Conservation (phyloP, 176 grass and related monocot species). For the Oryza glaberrima region DNA sequence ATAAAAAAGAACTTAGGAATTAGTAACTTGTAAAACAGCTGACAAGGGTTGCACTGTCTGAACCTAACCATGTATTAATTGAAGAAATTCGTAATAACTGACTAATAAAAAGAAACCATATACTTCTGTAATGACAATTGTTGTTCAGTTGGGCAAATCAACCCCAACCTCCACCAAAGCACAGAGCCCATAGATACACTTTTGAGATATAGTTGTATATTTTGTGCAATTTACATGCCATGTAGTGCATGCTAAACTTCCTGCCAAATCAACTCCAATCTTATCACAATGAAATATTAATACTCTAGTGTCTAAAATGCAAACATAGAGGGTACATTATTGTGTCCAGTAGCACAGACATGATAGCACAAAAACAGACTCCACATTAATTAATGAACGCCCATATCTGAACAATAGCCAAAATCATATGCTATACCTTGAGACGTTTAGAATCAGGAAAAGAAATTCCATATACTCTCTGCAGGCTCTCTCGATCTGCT, state of each 20-base stretch:
- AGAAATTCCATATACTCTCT: conserved; percentile 98
- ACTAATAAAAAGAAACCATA: conserved; percentile 8
- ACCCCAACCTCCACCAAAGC: background rate
- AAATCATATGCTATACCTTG: conserved; percentile 61
- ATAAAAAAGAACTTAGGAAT: background rate
- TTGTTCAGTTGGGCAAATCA: conserved; percentile 25
- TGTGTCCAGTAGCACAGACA: background rate
- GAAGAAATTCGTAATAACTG: background rate
- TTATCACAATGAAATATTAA: background rate
- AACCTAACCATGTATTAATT: conserved; percentile 7
- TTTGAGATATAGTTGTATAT: background rate
- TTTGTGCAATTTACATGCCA: background rate
- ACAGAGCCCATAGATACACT: background rate
- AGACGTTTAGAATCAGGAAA: conserved; percentile 97
- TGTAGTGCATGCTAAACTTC: conserved; percentile 8
- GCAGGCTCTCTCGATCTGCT: conserved; percentile 91
- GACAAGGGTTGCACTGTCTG: background rate
- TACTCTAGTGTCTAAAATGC: conserved; percentile 7
- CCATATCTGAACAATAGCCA: background rate
- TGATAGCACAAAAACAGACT: background rate
- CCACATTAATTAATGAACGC: background rate
- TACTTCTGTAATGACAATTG: conserved; percentile 12
- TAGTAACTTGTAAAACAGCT: background rate
- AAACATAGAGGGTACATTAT: background rate
- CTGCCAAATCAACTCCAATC: background rate